These are phyloP conservation scores for Penicillium sp. DNA, from an alignment of 2,329 filamentous ascomycete genomes.

Conservation along the genomic window DNA sequence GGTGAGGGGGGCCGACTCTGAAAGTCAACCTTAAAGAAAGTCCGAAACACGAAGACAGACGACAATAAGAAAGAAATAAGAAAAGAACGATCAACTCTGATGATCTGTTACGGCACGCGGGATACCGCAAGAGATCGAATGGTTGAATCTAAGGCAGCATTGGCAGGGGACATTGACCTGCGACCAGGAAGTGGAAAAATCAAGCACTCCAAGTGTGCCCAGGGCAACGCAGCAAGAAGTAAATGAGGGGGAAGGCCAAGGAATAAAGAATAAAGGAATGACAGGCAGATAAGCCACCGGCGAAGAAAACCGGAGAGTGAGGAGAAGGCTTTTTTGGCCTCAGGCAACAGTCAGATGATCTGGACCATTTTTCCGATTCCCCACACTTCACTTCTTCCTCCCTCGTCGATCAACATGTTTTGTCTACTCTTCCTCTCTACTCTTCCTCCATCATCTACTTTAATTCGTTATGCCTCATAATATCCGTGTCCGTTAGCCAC, in stretches of 20 bases:
- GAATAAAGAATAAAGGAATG: constrained; percentile 1
- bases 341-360: constrained; percentile 10
- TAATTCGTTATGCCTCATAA: too few species aligned
- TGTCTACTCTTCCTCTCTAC: not conserved
- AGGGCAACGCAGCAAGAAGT: not conserved
- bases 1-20: constrained; percentile 14
- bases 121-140: not conserved
- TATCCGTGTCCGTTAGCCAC: too few species aligned
- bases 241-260: constrained; percentile 8
- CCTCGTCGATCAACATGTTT: not conserved
- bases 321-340: not conserved
- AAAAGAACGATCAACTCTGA: not conserved
- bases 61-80: not conserved
- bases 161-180: constrained; percentile 1
- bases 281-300: not conserved
- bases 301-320: not conserved
- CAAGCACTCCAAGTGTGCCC: not conserved
- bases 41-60: not conserved
- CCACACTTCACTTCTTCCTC: too few species aligned
- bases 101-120: not conserved
- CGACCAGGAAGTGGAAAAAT: not conserved
- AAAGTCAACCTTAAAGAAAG: not conserved
- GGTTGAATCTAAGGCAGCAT: not conserved
- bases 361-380: not conserved
- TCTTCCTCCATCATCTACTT: not conserved